Conservation (phyloP, 176 grass and related monocot genomes). For the Leersia perrieri region DNA sequence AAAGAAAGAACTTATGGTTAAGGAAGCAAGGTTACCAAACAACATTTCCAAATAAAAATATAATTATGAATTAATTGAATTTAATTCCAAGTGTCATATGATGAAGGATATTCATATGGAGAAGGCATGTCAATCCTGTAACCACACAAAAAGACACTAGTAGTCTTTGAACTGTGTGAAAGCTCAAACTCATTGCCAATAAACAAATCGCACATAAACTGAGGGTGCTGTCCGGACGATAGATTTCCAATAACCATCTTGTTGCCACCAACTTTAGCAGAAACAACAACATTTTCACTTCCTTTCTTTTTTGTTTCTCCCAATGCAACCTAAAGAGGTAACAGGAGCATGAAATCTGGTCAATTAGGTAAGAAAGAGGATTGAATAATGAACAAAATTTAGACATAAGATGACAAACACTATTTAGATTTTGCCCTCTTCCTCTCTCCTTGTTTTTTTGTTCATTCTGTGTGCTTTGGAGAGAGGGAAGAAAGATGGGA, state of each 20-base stretch:
- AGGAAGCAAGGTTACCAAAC: constrained; percentile 12
- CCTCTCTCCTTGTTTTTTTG: not conserved
- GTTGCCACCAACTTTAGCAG: constrained; percentile 50
- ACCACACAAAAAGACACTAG: constrained; percentile 59
- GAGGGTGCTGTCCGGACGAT: constrained; percentile 50
- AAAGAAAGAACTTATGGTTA: not conserved
- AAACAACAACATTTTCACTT: constrained; percentile 43
- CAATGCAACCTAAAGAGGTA: constrained; percentile 43
- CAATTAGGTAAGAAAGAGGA: not conserved
- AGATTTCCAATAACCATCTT: constrained; percentile 79
- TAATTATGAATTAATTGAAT: not conserved
- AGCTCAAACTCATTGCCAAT: constrained; percentile 73
- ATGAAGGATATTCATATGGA: constrained; percentile 46
- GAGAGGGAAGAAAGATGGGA: no score
- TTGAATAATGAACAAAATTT: not conserved
- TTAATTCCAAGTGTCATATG: not conserved
- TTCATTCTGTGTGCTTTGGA: not conserved
- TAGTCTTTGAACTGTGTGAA: constrained; percentile 71
- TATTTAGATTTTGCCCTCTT: not conserved
- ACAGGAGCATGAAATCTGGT: not conserved
- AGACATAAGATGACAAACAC: not conserved
- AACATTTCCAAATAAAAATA: not conserved
- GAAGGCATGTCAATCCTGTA: constrained; percentile 40
- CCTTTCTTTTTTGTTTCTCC: constrained; percentile 65
- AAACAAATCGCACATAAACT: constrained; percentile 60